These are phyloP conservation scores for Calonectria pseudoreteaudii DNA, from an alignment of 2,329 filamentous ascomycete genomes.

Conservation along the genomic window DNA sequence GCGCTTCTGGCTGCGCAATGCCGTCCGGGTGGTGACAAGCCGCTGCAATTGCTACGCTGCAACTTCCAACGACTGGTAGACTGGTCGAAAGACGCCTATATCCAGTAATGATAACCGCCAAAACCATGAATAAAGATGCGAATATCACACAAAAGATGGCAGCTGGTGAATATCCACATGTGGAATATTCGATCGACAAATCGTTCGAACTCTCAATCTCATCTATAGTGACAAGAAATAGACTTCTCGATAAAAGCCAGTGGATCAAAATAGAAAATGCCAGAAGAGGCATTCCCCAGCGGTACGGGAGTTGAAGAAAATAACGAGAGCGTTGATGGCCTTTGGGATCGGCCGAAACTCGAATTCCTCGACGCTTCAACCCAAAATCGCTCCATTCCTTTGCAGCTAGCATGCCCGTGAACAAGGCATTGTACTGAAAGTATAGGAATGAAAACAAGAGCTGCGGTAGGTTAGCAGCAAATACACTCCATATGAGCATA, in stretches of 20 bases:
- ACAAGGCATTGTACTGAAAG: conserved; percentile 21
- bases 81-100: conserved; percentile 1
- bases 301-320: conserved; percentile 26
- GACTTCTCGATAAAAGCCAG: conserved; percentile 23
- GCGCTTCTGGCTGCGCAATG: not conserved
- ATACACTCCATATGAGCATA: not conserved
- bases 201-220: too few relatives aligned
- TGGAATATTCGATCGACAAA: not conserved
- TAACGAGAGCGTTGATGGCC: conserved; percentile 20
- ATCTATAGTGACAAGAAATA: conserved; percentile 19
- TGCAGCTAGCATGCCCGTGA: conserved; percentile 20
- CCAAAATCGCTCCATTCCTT: conserved; percentile 24
- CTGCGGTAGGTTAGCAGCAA: conserved; percentile 15
- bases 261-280: conserved; percentile 1
- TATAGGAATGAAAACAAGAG: conserved; percentile 20
- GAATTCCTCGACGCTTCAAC: not conserved
- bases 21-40: conserved; percentile 15
- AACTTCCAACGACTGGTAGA: conserved; percentile 12
- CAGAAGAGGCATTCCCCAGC: conserved; percentile 9
- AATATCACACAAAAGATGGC: conserved; percentile 17
- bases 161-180: conserved; percentile 19
- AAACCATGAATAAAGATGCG: not conserved
- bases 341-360: conserved; percentile 10
- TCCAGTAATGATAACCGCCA: not conserved
- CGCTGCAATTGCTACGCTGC: conserved; percentile 22